These are phyloP conservation scores for Yarrowia sp. DNA, from an alignment of 805 yeast species.

Conservation along the genomic window DNA sequence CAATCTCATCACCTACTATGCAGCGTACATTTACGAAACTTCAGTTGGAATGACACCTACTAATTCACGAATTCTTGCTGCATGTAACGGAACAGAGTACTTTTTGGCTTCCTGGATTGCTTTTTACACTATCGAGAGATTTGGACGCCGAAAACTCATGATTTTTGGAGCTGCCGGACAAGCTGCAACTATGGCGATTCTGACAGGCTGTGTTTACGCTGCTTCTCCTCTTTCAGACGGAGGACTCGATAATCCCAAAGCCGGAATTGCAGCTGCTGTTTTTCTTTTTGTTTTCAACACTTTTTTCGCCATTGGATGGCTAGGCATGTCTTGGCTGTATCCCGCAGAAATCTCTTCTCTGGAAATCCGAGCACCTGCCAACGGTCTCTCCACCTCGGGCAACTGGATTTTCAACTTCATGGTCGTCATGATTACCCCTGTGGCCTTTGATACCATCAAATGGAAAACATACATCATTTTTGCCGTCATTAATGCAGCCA, in stretches of 20 bases:
- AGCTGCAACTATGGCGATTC: conserved; percentile 3
- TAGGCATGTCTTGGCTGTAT: neutral
- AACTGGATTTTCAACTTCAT: conserved; percentile 5
- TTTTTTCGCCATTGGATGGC: conserved; percentile 1
- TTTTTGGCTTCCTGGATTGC: conserved; percentile 1
- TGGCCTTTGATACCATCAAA: neutral
- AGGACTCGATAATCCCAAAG: neutral
- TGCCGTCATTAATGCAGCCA: conserved; percentile 1
- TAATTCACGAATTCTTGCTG: neutral
- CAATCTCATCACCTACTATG: conserved; percentile 50
- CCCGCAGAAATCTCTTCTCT: neutral
- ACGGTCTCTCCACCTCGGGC: neutral
- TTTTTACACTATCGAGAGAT: neutral
- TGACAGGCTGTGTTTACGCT: conserved; percentile 1
- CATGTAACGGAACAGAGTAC: conserved; percentile 3
- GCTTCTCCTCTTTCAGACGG: neutral
- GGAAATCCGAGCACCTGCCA: neutral
- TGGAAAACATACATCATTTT: conserved; percentile 8
- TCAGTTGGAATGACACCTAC: neutral
- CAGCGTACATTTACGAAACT: neutral
- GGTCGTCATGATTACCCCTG: conserved; percentile 7
- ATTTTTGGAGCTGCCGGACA: conserved; percentile 4
- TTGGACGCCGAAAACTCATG: conserved; percentile 5
- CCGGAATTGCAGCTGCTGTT: conserved; percentile 35
- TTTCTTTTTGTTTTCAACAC: conserved; percentile 5